Base-by-base conservation (phyloP, 2,329 filamentous ascomycete genomes). In the Aspergillus pseudoglaucus region DNA sequence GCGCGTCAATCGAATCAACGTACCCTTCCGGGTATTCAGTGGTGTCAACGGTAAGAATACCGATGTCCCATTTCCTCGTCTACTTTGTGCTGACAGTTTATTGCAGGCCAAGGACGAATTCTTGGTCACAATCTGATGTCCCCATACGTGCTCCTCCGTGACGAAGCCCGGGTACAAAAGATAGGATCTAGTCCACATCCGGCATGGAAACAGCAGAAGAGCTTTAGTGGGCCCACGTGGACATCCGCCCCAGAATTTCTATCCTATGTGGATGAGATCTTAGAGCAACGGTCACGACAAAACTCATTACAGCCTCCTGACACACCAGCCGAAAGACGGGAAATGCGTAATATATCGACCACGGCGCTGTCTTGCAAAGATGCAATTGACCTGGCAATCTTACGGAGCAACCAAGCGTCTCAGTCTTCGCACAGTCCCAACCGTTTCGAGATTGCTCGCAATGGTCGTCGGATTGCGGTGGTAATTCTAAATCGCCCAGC, bases 121-220 rank as follows among this genome's bases (percentile, higher is more conserved):
- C 78, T 96, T 12, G 89, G 90, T 1, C 91, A 98, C 66, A 91
- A 98, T 66, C 75, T 98, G 12, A 95, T 96, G 85, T 86, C 83
- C 35, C 93, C 93, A 0, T 95, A 97, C 62, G 87, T 97, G 25
- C 76, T 97, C 46, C 77, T 97, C 40, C 84, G 84, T 47, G 91
- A 97, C 60, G 81, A 88, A 65, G 91, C 93, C 2, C 78, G 79
- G 46, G 80, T 87, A 25, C 78, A 77, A 54, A 75, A 73, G 39
- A 57, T 81, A 40, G 75, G 75, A 32, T 57, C 57, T 12, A 55
- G 46, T 43, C 55, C 53, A 17, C 60, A 48, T 67, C 73, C 47
- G 54, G 64, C 38, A 64, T 55, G 50, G 47, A 81, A 59, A 51
- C 17, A 30, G 10, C 64, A 58, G 42, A 70, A 65, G 46, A 69